Base-by-base conservation (phyloP, 2,329 filamentous ascomycete species). In the Nemania abortiva region DNA sequence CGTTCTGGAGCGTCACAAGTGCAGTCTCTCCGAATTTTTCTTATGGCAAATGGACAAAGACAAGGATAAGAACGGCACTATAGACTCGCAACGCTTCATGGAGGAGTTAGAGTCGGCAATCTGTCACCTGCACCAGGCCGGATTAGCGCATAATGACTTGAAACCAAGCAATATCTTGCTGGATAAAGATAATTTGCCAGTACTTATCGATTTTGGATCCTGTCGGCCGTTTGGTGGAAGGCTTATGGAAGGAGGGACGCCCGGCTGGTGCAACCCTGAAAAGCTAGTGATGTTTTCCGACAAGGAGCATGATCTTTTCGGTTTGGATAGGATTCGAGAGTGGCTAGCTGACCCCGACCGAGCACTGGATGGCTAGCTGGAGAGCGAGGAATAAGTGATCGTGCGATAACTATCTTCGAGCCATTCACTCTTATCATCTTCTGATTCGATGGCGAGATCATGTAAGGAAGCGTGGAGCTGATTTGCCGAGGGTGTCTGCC, bases 71-170 rank as follows among this genome's bases (percentile, higher is more conserved):
- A 52, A 64, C 52, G 60, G 42, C 47, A 34, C 49, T 31, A 27
- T 68, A 47, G 66, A 72, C 45, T 31, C 59, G 13, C 24, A 56
- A 29, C 54, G 63, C 49, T 69, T 71, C 64, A 69, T 72, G 66
- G 63, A 63, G 31, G 66, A 65, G 53, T 39, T 72, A 42, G 65
- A 69, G 31, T 71, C 65, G 9, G 70, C 68, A 39, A 59, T 72
- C 18, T 57, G 49, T 20, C 69, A 69, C 57, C 20, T 71, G 29
- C 69, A 72, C 29, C 45, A 31, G 50, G 53, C 55, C 10, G 63
- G 65, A 37, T 54, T 72, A n/a, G 70, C 70, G 54, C 70, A 70
- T 37, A 70, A 70, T 24, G 65, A 72, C 56, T 50, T 72, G 52
- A 72, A 70, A 45, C 70, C 70, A 20, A 67, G 63, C 45, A 70